Evolutionary conservation across 768 basidiomycete species (phyloP).

Genomic region (Phanerodontia chrysosporium): DNA sequence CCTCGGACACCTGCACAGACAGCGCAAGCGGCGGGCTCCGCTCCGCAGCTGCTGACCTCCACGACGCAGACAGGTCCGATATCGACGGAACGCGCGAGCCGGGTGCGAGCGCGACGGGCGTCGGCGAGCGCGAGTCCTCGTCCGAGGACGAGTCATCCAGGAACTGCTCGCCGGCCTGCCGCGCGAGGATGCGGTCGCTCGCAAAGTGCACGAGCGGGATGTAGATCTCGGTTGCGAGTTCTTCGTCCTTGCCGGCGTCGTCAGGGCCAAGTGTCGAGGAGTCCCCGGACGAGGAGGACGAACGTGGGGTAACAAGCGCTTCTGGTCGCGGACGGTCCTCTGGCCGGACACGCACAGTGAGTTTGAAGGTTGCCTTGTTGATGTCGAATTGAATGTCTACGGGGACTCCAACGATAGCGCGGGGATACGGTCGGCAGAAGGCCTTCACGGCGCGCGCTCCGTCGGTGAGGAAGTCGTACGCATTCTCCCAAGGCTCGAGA

Average conservation of each 20-base stretch:
- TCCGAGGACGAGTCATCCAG: slow-evolving; percentile 2
- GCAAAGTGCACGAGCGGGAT: slow-evolving; percentile 90
- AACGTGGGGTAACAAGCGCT: slow-evolving; percentile 7
- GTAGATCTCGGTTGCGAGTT: slow-evolving; percentile 82
- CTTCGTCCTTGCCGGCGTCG: slow-evolving; percentile 23
- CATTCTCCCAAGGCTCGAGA: slow-evolving; percentile 41
- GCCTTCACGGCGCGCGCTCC: slow-evolving; percentile 84
- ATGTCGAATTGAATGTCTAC: slow-evolving; percentile 74
- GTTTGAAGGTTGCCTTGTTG: slow-evolving; percentile 60
- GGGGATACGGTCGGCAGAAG: slow-evolving; percentile 81
- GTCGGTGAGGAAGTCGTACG: slow-evolving; percentile 73
- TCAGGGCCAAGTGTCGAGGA: slow-evolving; percentile 15
- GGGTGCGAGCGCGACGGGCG: slow-evolving; percentile 5
- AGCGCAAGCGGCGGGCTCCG: slow-evolving; percentile 31
- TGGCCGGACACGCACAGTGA: slow-evolving; percentile 57
- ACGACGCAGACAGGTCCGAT: slow-evolving; percentile 10
- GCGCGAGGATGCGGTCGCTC: slow-evolving; percentile 30
- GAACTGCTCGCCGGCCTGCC: slow-evolving; percentile 1
- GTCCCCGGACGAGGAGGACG: slow-evolving; percentile 13
- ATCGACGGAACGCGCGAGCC: slow-evolving; percentile 3
- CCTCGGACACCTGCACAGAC: slow-evolving; percentile 41
- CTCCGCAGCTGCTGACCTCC: slow-evolving; percentile 4
- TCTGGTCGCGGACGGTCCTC: slow-evolving; percentile 43
- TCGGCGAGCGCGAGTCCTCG: slow-evolving; percentile 9
- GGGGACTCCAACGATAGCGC: slow-evolving; percentile 66